phyloP scores from a whole-genome alignment of 202 grass and related monocot species.

The Musa balbisiana region DNA sequence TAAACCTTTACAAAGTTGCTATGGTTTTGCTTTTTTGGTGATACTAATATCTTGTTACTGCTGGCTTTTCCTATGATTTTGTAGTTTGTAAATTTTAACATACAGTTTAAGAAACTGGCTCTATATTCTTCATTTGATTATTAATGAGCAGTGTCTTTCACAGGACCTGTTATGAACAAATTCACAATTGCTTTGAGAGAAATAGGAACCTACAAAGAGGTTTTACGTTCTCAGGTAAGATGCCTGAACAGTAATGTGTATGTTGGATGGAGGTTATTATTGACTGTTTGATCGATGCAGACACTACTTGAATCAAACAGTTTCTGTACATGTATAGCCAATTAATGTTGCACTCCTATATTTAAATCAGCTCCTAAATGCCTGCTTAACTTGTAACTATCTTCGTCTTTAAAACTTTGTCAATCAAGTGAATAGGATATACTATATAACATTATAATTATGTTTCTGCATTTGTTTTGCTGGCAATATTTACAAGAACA shows the following conservation, averaged over 20 bases:
- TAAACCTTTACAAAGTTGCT: neutral
- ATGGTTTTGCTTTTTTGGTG: neutral
- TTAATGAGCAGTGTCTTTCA: conserved; percentile 18
- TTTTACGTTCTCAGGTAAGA: conserved; percentile 85
- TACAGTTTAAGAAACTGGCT: neutral
- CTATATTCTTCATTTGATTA: conserved; percentile 10
- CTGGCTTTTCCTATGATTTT: neutral
- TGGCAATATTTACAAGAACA: neutral
- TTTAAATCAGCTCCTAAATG: neutral
- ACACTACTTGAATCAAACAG: neutral
- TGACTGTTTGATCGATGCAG: neutral
- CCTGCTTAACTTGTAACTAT: neutral
- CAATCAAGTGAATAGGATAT: too few species aligned
- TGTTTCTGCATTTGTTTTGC: neutral
- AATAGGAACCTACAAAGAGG: conserved; percentile 99
- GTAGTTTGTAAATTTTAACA: neutral
- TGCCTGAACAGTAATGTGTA: neutral
- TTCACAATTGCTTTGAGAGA: conserved; percentile 99
- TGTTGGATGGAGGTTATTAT: neutral
- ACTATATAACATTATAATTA: too few species aligned
- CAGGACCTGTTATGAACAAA: conserved; percentile 98
- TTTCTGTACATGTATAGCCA: neutral
- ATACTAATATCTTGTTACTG: neutral
- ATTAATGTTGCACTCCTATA: neutral
- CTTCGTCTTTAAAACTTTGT: neutral